phyloP scores from a whole-genome alignment of 441 rosid genomes.

The Eruca vesicaria region DNA sequence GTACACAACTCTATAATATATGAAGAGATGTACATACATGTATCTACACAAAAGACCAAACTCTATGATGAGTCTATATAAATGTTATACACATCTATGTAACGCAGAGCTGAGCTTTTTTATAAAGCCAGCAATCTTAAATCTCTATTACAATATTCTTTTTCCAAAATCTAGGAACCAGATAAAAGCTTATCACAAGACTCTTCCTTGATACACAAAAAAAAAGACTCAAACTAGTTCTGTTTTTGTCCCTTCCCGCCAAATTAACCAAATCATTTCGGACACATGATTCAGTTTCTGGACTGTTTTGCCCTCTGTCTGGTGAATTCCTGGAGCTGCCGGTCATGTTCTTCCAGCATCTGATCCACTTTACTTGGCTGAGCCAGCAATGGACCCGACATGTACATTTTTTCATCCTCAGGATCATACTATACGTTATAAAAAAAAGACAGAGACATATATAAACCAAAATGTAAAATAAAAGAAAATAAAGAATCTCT shows the following conservation, averaged over 20 bases:
- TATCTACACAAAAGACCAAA: slow-evolving; percentile 15
- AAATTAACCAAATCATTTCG: neutral
- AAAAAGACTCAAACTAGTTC: slow-evolving; percentile 10
- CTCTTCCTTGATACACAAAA: slow-evolving; percentile 9
- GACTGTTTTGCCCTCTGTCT: slow-evolving; percentile 51
- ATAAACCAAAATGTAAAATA: neutral
- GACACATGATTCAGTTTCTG: slow-evolving; percentile 30
- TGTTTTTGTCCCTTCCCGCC: neutral
- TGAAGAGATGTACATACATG: slow-evolving; percentile 21
- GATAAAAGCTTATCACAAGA: slow-evolving; percentile 4
- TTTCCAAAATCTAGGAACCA: slow-evolving; percentile 19
- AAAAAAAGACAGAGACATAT: neutral
- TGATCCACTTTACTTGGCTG: slow-evolving; percentile 69
- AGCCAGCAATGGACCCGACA: slow-evolving; percentile 78
- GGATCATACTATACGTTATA: slow-evolving; percentile 12
- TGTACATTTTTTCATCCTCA: slow-evolving; percentile 67
- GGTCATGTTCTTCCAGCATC: slow-evolving; percentile 83
- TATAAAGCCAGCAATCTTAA: slow-evolving; percentile 20
- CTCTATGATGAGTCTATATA: slow-evolving; percentile 18
- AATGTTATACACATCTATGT: slow-evolving; percentile 23
- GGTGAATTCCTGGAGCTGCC: slow-evolving; percentile 63
- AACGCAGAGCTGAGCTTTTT: slow-evolving; percentile 23
- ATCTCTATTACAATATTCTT: slow-evolving; percentile 20
- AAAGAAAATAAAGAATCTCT: neutral
- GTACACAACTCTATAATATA: slow-evolving; percentile 22